A percentile compares a stretch with the other conserved stretches of the same genome.
Evolutionary conservation across 192 early-diverging fungal species (phyloP).

Genomic region (Coemansia sp.): DNA sequence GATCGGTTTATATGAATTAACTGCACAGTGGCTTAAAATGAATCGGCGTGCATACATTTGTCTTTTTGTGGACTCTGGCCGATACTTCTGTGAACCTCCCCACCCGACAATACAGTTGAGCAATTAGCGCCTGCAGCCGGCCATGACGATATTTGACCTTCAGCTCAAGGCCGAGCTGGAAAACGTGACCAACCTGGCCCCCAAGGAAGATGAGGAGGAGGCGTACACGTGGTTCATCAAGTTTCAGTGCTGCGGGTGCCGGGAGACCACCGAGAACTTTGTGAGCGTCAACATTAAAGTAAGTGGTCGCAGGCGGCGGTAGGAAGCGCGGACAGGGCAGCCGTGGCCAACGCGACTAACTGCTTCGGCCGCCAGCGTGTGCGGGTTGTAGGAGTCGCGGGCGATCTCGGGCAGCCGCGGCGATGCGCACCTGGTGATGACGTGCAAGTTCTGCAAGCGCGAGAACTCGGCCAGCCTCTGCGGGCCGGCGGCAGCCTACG

Average conservation of each 20-base stretch:
- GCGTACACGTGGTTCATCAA: conserved; percentile 69
- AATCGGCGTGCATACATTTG: too few species aligned
- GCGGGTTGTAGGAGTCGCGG: conserved; percentile 49
- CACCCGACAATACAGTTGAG: too few species aligned
- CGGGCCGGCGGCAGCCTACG: conserved; percentile 13
- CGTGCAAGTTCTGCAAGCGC: conserved; percentile 86
- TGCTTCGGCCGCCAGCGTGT: too few species aligned
- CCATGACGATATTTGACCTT: conserved; percentile 53
- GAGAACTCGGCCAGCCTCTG: conserved; percentile 59
- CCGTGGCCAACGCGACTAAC: too few species aligned
- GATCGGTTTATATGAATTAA: not conserved
- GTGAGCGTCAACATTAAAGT: conserved; percentile 24
- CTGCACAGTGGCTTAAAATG: not conserved
- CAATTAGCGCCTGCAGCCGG: too few species aligned
- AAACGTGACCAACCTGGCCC: conserved; percentile 72
- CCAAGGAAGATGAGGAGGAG: conserved; percentile 42
- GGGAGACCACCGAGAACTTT: conserved; percentile 64
- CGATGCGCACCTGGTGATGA: conserved; percentile 82
- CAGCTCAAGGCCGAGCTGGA: conserved; percentile 74
- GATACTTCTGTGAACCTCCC: too few species aligned
- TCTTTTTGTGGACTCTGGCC: too few species aligned
- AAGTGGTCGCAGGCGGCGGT: not conserved
- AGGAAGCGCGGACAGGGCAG: not conserved
- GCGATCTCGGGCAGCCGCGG: conserved; percentile 71
- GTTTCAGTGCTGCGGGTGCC: conserved; percentile 75